phyloP scores from a whole-genome alignment of 371 early-diverging fungal species.

The Mortierella sp. region DNA sequence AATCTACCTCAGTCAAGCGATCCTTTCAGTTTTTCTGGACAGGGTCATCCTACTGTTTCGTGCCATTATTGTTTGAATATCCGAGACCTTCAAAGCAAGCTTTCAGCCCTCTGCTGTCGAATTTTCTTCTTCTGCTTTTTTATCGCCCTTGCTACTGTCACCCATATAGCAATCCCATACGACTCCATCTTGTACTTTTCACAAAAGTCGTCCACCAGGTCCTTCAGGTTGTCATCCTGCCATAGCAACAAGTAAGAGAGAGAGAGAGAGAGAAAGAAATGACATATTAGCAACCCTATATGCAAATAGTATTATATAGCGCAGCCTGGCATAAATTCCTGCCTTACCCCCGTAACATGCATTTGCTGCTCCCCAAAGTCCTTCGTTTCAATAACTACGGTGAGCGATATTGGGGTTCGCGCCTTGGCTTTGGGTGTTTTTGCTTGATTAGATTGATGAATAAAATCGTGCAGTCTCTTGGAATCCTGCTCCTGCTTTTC shows the following conservation, averaged over 20 bases:
- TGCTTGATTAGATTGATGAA: slow-evolving; percentile 7
- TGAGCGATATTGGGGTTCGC: slow-evolving; percentile 14
- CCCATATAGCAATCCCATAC: slow-evolving; percentile 47
- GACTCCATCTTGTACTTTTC: slow-evolving; percentile 23
- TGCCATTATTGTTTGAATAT: background rate
- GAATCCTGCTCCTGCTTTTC: slow-evolving; percentile 36
- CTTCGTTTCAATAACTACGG: slow-evolving; percentile 30
- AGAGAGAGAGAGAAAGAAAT: background rate
- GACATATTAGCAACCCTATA: background rate
- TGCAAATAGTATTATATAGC: background rate
- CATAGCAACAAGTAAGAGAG: background rate
- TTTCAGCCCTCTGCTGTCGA: background rate
- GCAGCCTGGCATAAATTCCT: background rate
- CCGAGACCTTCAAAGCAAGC: background rate
- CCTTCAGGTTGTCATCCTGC: slow-evolving; percentile 32
- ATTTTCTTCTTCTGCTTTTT: slow-evolving; percentile 29
- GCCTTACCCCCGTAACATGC: slow-evolving; percentile 28
- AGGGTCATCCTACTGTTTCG: no score
- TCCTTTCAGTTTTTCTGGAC: no score
- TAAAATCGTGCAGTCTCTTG: slow-evolving; percentile 18
- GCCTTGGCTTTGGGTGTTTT: background rate
- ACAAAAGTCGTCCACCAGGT: slow-evolving; percentile 35
- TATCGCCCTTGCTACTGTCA: slow-evolving; percentile 37
- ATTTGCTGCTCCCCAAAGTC: slow-evolving; percentile 38
- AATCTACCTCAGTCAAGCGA: no score